phyloP scores from a whole-genome alignment of 2,329 filamentous ascomycete genomes.

The Fusarium solani-melongenae region DNA sequence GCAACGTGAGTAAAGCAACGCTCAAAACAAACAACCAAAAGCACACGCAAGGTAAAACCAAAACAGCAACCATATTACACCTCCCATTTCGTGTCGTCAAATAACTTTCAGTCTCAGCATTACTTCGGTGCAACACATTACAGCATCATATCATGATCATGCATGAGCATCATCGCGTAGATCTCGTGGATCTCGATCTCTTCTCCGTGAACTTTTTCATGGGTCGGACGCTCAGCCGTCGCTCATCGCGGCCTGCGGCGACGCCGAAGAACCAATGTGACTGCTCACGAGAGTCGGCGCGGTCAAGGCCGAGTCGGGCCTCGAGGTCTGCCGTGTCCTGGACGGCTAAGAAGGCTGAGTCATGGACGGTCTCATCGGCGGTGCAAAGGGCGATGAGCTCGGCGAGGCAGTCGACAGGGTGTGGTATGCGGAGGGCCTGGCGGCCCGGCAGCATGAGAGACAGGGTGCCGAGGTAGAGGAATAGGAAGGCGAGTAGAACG shows the following conservation, averaged over 20 bases:
- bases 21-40: slow-evolving; percentile 17
- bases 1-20: slow-evolving; percentile 14
- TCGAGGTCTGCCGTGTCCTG: slow-evolving; percentile 75
- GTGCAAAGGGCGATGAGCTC: slow-evolving; percentile 83
- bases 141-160: slow-evolving; percentile 18
- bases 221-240: slow-evolving; percentile 57
- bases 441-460: slow-evolving; percentile 70
- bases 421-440: slow-evolving; percentile 74
- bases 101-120: slow-evolving; percentile 1
- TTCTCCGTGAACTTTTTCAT: slow-evolving; percentile 60
- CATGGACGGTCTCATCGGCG: slow-evolving; percentile 76
- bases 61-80: not conserved
- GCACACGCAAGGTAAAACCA: not conserved
- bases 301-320: slow-evolving; percentile 70
- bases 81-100: slow-evolving; percentile 16
- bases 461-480: slow-evolving; percentile 75
- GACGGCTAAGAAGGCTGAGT: slow-evolving; percentile 78
- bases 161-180: slow-evolving; percentile 39
- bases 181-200: slow-evolving; percentile 39
- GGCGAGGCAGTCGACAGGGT: slow-evolving; percentile 76
- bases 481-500: slow-evolving; percentile 76
- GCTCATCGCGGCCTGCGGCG: slow-evolving; percentile 53
- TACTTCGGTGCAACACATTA: slow-evolving; percentile 26
- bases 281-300: slow-evolving; percentile 56
- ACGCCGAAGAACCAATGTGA: slow-evolving; percentile 64